phyloP scores from a whole-genome alignment of 2,329 filamentous ascomycete genomes.

The Cytospora schulzeri region DNA sequence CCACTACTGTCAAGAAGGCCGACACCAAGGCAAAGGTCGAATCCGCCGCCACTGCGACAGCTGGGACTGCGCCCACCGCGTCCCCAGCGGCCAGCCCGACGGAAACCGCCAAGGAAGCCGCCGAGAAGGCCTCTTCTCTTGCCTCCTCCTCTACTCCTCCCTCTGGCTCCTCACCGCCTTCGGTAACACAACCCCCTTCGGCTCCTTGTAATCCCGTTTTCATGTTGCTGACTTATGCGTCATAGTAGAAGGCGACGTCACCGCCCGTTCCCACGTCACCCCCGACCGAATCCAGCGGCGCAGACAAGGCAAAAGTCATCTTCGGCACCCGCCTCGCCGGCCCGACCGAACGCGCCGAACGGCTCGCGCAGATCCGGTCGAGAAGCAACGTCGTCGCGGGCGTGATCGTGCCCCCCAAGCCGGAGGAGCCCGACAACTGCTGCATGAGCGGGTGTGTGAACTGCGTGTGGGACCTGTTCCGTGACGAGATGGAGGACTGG shows the following conservation, averaged over 20 bases:
- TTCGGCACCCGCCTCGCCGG: conserved; percentile 81
- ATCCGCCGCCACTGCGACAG: conserved; percentile 24
- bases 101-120: conserved; percentile 26
- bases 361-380: conserved; percentile 58
- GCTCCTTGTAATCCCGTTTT: neutral
- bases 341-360: conserved; percentile 67
- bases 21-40: conserved; percentile 29
- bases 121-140: conserved; percentile 20
- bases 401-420: conserved; percentile 78
- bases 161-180: conserved; percentile 14
- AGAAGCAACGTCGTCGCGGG: conserved; percentile 72
- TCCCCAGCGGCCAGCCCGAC: conserved; percentile 25
- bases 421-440: conserved; percentile 93
- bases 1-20: conserved; percentile 41
- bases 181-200: conserved; percentile 3
- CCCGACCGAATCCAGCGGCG: conserved; percentile 44
- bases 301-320: conserved; percentile 66
- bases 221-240: conserved; percentile 3
- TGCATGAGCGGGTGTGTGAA: conserved; percentile 99
- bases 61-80: conserved; percentile 20
- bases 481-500: conserved; percentile 93
- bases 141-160: conserved; percentile 5
- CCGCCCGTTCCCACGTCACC: conserved; percentile 42
- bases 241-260: conserved; percentile 32
- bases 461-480: conserved; percentile 91